Percentiles rank a stretch among this genome's conserved stretches.
Conservation (phyloP, 345 rosid genomes). For the Citrus trifoliata region DNA sequence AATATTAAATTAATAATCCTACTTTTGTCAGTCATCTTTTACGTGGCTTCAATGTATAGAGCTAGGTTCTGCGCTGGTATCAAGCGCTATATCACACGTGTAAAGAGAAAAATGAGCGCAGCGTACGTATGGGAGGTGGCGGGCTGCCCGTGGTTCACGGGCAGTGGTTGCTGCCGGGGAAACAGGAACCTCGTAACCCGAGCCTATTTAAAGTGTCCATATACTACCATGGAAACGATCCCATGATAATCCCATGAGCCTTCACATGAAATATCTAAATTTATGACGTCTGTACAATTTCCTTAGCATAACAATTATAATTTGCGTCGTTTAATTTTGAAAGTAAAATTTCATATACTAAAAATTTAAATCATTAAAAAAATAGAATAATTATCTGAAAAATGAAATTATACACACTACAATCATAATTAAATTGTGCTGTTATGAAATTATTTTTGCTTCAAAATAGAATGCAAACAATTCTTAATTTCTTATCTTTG, state of each 20-base stretch:
- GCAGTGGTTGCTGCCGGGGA: conserved; percentile 26
- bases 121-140: conserved; percentile 5
- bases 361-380: too few species aligned
- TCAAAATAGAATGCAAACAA: background rate
- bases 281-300: background rate
- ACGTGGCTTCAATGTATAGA: conserved; percentile 14
- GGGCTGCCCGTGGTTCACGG: conserved; percentile 26
- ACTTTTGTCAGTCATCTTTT: background rate
- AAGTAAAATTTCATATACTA: too few species aligned
- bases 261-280: background rate
- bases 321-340: too few species aligned
- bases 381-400: background rate
- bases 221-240: background rate
- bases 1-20: background rate
- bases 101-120: background rate
- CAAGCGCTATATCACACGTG: conserved; percentile 37
- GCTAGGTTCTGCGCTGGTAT: conserved; percentile 5
- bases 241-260: background rate
- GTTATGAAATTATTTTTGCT: background rate
- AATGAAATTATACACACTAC: background rate
- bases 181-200: conserved; percentile 34
- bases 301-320: background rate
- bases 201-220: conserved; percentile 1
- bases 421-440: background rate
- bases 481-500: too few species aligned